Evolutionary conservation across 225 moss, liverwort and hornwort species (phyloP).

Genomic region (Physcomitrellopsis africana): DNA sequence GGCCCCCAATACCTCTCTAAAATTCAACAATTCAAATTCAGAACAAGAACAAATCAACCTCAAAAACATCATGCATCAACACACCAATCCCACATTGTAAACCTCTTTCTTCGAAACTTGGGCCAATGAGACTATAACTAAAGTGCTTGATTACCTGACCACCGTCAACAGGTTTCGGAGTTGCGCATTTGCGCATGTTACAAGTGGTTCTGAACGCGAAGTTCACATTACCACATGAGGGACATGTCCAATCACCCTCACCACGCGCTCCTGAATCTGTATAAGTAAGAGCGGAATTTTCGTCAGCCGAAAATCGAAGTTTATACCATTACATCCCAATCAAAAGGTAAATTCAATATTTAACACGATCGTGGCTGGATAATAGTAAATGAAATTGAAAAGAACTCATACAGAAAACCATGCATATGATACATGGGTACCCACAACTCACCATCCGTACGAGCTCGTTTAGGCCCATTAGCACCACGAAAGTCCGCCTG

Average conservation of each 20-base stretch:
- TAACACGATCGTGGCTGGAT: background rate
- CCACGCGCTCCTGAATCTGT: slow-evolving; percentile 79
- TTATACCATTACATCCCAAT: background rate
- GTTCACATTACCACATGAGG: slow-evolving; percentile 98
- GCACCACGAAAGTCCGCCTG: slow-evolving; percentile 68
- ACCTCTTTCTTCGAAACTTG: background rate
- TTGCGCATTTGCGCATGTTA: slow-evolving; percentile 99
- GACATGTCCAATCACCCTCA: slow-evolving; percentile 99
- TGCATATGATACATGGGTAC: too few species aligned
- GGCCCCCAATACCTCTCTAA: slow-evolving; percentile 84
- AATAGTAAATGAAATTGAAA: background rate
- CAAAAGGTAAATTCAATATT: background rate
- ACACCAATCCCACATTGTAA: background rate
- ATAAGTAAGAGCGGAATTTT: background rate
- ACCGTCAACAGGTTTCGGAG: slow-evolving; percentile 89
- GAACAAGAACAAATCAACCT: slow-evolving; percentile 2
- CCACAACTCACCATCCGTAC: slow-evolving; percentile 56
- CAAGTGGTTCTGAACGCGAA: slow-evolving; percentile 99
- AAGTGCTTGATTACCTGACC: slow-evolving; percentile 63
- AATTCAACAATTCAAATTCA: slow-evolving; percentile 29
- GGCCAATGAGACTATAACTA: background rate
- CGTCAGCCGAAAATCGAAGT: slow-evolving; percentile 18
- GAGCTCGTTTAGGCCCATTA: slow-evolving; percentile 65
- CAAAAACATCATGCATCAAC: background rate
- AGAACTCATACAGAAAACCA: background rate